Base-by-base conservation (phyloP, 805 yeast species). In the Barnettozyma pratensis region DNA sequence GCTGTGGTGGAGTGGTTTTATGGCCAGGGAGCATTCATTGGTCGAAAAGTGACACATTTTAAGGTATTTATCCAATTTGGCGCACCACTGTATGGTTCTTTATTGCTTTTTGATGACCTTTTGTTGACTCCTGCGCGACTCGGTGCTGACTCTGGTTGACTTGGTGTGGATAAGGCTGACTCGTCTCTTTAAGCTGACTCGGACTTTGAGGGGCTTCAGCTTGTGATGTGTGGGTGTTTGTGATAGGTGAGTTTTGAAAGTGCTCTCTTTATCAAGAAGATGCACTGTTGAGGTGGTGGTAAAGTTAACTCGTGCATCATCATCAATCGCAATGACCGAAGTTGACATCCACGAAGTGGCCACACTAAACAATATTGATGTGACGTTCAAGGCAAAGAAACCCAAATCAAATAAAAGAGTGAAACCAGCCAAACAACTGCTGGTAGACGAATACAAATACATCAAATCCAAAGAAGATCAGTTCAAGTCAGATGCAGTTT, bases 371-470 rank as follows among this genome's bases (percentile, higher is more conserved):
- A 44, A 56, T 4, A 45, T 48, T 3, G 74, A 71, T 0, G 78
- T 77, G 42, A 55, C 67, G n/a, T 87, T 86, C 75, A 88, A 87
- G 62, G 75, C 34, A 69, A 46, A 73, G 81, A 1, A 58, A 66
- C 19, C 73, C 80, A 68, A 74, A 1, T 75, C 84, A 7, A 70
- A 72, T 44, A 74, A 84, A 54, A 73, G 95, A 47, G 84, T 81
- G 65, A 88, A 90, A 63, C 82, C 94, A 29, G 68, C 79, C 27
- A 80, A 83, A 59, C 95, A 91, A 58, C 69, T 90, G 14, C 52
- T 85, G 3, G 74, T 80, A 6, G 97, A 92, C 57, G 98, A 92
- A 65, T 77, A 77, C 56, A 85, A 85, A 59, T 77, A 92, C 42
- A 68, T 81, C 31, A 76, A 70, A 46, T 53, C 58, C 4, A 44